Base-by-base conservation (phyloP, 2,329 filamentous ascomycete species). In the Pestalotiopsis sp. region DNA sequence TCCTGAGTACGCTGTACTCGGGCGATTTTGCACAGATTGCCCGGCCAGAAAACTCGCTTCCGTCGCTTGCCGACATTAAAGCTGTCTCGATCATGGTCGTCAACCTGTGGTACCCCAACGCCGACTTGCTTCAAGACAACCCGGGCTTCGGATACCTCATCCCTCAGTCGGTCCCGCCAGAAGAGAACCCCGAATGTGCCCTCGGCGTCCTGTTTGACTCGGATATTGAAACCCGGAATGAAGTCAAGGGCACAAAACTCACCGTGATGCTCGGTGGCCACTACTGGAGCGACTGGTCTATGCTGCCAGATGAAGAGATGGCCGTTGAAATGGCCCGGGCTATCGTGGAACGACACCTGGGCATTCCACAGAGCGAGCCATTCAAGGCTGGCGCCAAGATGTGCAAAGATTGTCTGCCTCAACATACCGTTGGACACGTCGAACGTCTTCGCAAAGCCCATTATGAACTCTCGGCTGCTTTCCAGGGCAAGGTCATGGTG, bases 231-330 rank as follows among this genome's bases (percentile, higher is more conserved):
- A 68, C 68, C 13, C 69, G 65, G 20, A 69, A 79, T 65, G 73
- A 75, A 31, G 66, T 73, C 67, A 76, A 79, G 0, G 94, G 93
- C 27, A 97, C 94, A 14, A 97, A 97, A 79, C 81, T 98, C 66
- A 97, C 95, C 17, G 93, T 98, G 74, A 97, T 99, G 90, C 84
- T 99, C 68, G 96, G 96, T 69, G 96, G 96, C 1, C 94, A 98
- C 81, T 94, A 93, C 87, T 98, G 93, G 93, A 86, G 94, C 78
- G 87, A 83, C 68, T 90, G 86, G 83, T 76, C 72, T 60, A 76
- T 63, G 75, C 80, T 88, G 68, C 94, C 94, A 0, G 83, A 87
- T 65, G 85, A 90, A 70, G 84, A 90, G 14, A 86, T 92, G 72
- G 94, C 90, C 17, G 82, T 92, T 31, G 77, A 80, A 5, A 92